phyloP scores from a whole-genome alignment of 139 green algal genomes.

The Tetradesmus obliquus region DNA sequence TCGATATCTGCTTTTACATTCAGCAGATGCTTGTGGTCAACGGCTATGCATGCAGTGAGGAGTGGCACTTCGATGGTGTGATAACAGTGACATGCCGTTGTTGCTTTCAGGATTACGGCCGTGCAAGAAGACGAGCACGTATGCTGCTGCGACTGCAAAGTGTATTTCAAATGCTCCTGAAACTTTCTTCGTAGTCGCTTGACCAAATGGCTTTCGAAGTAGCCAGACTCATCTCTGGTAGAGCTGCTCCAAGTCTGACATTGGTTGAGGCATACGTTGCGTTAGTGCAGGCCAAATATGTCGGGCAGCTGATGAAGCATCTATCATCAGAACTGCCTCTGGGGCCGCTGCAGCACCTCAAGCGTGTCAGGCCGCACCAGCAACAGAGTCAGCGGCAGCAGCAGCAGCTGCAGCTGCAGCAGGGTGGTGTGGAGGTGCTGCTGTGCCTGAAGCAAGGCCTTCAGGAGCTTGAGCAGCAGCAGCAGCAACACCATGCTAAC shows the following conservation, averaged over 20 bases:
- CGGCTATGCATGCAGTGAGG: too few species aligned
- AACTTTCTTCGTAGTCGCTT: background rate
- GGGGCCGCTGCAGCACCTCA: slow-evolving; percentile 67
- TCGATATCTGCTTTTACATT: too few species aligned
- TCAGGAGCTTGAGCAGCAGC: background rate
- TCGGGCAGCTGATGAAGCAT: slow-evolving; percentile 54
- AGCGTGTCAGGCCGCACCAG: slow-evolving; percentile 67
- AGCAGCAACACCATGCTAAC: background rate
- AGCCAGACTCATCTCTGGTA: slow-evolving; percentile 49
- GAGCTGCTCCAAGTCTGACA: slow-evolving; percentile 32
- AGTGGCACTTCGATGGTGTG: too few species aligned
- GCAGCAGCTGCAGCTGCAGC: background rate
- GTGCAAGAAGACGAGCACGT: background rate
- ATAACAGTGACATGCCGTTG: background rate
- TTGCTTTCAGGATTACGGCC: background rate
- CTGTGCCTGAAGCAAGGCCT: slow-evolving; percentile 44
- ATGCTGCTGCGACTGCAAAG: background rate
- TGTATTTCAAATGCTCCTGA: background rate
- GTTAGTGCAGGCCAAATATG: slow-evolving; percentile 41
- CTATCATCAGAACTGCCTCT: slow-evolving; percentile 50
- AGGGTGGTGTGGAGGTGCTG: slow-evolving; percentile 53
- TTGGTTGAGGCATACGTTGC: slow-evolving; percentile 47
- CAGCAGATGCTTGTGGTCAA: too few species aligned
- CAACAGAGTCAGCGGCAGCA: background rate
- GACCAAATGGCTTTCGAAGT: slow-evolving; percentile 33